Base-by-base conservation (phyloP, 768 basidiomycete species). In the Neoboletus brunneissimus region DNA sequence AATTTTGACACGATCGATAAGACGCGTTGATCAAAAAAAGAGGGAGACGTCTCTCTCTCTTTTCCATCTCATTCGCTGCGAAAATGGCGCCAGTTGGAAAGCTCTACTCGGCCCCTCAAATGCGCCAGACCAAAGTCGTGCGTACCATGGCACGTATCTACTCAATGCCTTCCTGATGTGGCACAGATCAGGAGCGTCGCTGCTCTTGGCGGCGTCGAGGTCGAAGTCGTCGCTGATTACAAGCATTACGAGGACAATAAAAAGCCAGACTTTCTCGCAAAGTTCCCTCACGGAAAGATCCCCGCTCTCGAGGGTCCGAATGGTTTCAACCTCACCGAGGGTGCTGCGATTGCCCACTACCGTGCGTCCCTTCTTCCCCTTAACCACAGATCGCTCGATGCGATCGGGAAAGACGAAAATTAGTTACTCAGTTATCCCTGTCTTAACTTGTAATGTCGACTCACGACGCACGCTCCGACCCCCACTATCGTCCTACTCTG, bases 221-320 rank as follows among this genome's bases (percentile, higher is more conserved):
- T 90, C 54, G 80, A 84, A 55, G 56, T 79, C 50, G 80, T 82
- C 16, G 73, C 74, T 20, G 65, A 61, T 53, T 89, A 88, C 70
- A 77, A 76, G 53, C 85, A 88, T 70, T 75, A 71, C 56, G 79
- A 84, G 63, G 81, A 82, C 67, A 91, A 91, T 79, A 82, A 81
- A 69, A 83, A 81, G 66, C 80, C 87, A 0, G 87, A 85, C 32
- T 91, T 85, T 72, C 69, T 83, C 46, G 69, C 75, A 57, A 93
- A 94, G 73, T 94, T 91, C 74, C 84, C 88, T 48, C 80, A 79
- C 55, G 88, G 89, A 54, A 92, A 93, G 78, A 83, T 96, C 63
- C 96, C 97, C 27, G 87, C 88, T 37, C 81, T 88, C 51, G 91
- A 94, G 72, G 77, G 81, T 44, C 73, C 77, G 15, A 84, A 93